Conservation (phyloP, 1,139 yeast genomes). For the Pichia sp. region DNA sequence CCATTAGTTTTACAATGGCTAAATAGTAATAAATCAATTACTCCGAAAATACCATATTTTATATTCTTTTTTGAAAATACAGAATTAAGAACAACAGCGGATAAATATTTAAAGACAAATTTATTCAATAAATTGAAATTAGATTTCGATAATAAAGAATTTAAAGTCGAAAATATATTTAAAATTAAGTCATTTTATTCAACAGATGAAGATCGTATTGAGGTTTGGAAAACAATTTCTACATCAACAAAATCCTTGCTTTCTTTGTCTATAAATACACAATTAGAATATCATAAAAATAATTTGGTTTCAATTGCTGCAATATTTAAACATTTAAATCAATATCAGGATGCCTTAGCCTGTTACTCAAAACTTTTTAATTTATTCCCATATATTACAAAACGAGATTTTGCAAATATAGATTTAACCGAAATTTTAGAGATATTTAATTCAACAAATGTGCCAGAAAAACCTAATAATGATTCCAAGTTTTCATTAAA, state of each 20-base stretch:
- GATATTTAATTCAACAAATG: background rate
- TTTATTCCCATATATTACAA: constrained; percentile 6
- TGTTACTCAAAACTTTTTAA: constrained; percentile 20
- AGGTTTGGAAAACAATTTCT: constrained; percentile 45
- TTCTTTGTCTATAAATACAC: constrained; percentile 48
- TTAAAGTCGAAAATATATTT: constrained; percentile 37
- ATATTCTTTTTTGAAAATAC: constrained; percentile 49
- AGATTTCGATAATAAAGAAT: constrained; percentile 49
- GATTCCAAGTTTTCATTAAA: constrained; percentile 17
- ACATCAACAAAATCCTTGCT: constrained; percentile 46
- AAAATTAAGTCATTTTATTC: constrained; percentile 37
- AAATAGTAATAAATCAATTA: constrained; percentile 37
- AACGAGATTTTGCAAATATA: constrained; percentile 6
- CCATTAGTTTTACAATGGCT: constrained; percentile 84
- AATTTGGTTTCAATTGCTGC: constrained; percentile 19
- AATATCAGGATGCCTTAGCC: constrained; percentile 22
- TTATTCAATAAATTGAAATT: constrained; percentile 57
- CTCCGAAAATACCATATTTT: constrained; percentile 58
- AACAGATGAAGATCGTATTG: constrained; percentile 36
- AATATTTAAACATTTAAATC: constrained; percentile 23
- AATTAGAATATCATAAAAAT: constrained; percentile 30
- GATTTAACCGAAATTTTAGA: background rate
- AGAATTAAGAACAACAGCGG: constrained; percentile 23
- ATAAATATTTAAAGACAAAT: constrained; percentile 47
- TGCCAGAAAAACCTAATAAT: background rate